Evolutionary conservation across 345 rosid species (phyloP).

Genomic region (Firmiana major): DNA sequence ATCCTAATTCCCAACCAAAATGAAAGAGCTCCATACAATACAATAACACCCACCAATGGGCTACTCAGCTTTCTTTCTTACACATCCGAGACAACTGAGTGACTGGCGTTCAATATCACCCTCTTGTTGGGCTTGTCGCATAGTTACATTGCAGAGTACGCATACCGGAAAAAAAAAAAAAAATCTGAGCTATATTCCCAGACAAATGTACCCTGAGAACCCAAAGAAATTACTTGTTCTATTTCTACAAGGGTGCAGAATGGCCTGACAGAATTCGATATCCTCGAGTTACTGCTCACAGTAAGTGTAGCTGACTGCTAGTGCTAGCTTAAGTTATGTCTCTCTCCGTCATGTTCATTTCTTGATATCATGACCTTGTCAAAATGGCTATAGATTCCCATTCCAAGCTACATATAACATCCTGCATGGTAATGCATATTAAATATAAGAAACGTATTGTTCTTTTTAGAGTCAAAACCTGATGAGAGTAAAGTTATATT

Average conservation of each 20-base stretch:
- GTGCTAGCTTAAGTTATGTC: neutral
- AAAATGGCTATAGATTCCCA: constrained; percentile 82
- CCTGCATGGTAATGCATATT: constrained; percentile 37
- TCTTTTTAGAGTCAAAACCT: neutral
- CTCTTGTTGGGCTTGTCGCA: neutral
- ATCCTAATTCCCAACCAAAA: no score
- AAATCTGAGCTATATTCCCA: neutral
- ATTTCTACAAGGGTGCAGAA: neutral
- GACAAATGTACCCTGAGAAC: neutral
- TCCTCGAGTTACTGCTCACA: neutral
- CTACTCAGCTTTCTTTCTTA: neutral
- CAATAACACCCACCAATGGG: neutral
- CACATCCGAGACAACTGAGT: neutral
- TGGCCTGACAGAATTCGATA: neutral
- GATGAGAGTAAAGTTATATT: neutral
- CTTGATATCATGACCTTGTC: constrained; percentile 41
- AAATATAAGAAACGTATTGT: constrained; percentile 12
- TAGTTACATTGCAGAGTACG: neutral
- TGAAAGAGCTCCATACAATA: neutral
- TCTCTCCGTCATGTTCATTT: neutral
- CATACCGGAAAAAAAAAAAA: neutral
- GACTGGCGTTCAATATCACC: neutral
- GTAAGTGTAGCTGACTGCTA: neutral
- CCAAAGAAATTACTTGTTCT: neutral
- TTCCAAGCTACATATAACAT: constrained; percentile 81